These are phyloP conservation scores for Ceratobasidium sp. DNA, from an alignment of 1,284 basidiomycete genomes.

Conservation along the genomic window DNA sequence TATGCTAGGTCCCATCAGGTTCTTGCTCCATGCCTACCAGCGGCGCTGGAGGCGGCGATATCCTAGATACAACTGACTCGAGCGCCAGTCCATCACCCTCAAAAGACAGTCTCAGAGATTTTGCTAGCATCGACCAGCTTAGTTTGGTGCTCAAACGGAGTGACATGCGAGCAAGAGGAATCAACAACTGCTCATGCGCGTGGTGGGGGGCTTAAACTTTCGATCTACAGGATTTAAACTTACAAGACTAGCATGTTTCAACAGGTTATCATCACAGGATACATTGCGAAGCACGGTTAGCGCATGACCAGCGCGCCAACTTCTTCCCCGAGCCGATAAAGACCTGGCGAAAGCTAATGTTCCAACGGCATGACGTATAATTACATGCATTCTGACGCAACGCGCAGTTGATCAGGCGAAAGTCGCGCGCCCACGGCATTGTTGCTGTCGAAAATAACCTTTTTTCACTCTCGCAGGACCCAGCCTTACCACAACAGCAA, in stretches of 20 bases:
- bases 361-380: neutral
- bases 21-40: too few relatives aligned
- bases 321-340: conserved; percentile 2
- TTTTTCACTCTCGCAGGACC: conserved; percentile 8
- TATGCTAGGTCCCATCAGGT: too few relatives aligned
- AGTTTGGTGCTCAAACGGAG: neutral
- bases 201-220: conserved; percentile 9
- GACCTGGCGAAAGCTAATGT: neutral
- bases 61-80: neutral
- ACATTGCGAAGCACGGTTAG: conserved; percentile 5
- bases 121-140: neutral
- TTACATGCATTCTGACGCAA: conserved; percentile 36
- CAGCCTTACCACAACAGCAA: conserved; percentile 6
- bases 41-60: too few relatives aligned
- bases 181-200: neutral
- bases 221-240: conserved; percentile 17
- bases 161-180: neutral
- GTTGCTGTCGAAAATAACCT: conserved; percentile 1
- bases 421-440: conserved; percentile 24
- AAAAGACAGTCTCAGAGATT: neutral
- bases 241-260: neutral
- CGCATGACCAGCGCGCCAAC: conserved; percentile 16
- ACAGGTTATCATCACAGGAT: conserved; percentile 12
- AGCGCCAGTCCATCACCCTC: neutral
- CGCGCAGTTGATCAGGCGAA: neutral